phyloP scores from a whole-genome alignment of 2,329 filamentous ascomycete genomes.

The Botrytis paeoniae region DNA sequence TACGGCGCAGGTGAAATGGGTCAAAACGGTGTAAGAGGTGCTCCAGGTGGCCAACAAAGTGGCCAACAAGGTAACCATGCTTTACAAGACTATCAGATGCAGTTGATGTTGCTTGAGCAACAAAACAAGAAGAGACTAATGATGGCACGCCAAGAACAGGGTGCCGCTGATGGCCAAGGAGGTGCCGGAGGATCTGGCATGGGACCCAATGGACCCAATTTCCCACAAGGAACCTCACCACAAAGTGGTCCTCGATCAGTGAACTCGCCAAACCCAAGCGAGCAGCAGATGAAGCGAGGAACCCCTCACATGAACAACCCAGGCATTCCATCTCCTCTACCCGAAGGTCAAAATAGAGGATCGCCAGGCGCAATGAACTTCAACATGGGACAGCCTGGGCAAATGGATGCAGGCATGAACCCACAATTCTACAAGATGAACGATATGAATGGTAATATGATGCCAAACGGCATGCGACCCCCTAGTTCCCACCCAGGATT shows the following conservation, averaged over 20 bases:
- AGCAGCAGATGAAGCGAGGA: slow-evolving; percentile 77
- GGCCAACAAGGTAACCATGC: slow-evolving; percentile 62
- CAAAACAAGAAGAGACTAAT: slow-evolving; percentile 84
- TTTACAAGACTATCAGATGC: slow-evolving; percentile 85
- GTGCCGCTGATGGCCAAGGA: slow-evolving; percentile 55
- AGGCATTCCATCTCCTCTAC: slow-evolving; percentile 67
- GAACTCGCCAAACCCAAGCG: slow-evolving; percentile 72
- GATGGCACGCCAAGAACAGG: slow-evolving; percentile 78
- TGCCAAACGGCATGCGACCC: slow-evolving; percentile 65
- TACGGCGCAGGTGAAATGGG: slow-evolving; percentile 64
- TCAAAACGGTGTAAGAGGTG: slow-evolving; percentile 56
- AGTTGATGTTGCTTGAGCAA: slow-evolving; percentile 81
- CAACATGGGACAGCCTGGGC: slow-evolving; percentile 48
- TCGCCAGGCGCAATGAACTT: slow-evolving; percentile 65
- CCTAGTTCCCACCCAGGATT: slow-evolving; percentile 64
- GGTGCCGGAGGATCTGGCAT: slow-evolving; percentile 44
- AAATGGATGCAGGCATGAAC: slow-evolving; percentile 60
- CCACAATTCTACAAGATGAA: slow-evolving; percentile 57
- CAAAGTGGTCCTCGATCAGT: slow-evolving; percentile 63
- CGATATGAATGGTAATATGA: slow-evolving; percentile 54
- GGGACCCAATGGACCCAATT: slow-evolving; percentile 58
- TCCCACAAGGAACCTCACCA: slow-evolving; percentile 67
- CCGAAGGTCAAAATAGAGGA: slow-evolving; percentile 65
- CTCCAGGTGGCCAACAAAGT: slow-evolving; percentile 56
- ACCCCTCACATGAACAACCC: slow-evolving; percentile 70